phyloP scores from a whole-genome alignment of 2,329 filamentous ascomycete species.

The Coniosporium tulheliwenetii region DNA sequence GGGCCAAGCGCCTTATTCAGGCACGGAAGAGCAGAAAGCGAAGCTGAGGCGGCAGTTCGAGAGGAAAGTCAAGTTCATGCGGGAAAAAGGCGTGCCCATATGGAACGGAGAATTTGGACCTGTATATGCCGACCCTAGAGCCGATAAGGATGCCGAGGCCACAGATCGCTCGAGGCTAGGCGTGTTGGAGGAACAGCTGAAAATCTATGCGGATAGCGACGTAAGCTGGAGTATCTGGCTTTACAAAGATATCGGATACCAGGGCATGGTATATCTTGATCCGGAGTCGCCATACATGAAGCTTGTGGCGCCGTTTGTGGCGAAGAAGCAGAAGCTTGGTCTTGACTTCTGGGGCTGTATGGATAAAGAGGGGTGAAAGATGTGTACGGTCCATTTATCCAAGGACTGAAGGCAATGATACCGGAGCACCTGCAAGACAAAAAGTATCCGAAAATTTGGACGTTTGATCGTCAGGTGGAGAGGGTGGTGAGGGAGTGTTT shows the following conservation, averaged over 20 bases:
- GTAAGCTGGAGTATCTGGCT: constrained; percentile 40
- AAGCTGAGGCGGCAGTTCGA: too few species aligned
- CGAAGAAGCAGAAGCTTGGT: constrained; percentile 38
- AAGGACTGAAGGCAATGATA: constrained; percentile 15
- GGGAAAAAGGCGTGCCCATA: constrained; percentile 22
- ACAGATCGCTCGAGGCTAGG: constrained; percentile 27
- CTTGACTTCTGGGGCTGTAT: constrained; percentile 40
- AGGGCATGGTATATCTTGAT: constrained; percentile 14
- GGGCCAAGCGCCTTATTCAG: too few species aligned
- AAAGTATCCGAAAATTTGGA: constrained; percentile 15
- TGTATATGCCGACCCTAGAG: constrained; percentile 26
- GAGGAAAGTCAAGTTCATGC: constrained; percentile 33
- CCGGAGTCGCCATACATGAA: constrained; percentile 24
- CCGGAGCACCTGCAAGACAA: constrained; percentile 31
- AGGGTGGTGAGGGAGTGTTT: too few species aligned
- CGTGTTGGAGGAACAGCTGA: constrained; percentile 28
- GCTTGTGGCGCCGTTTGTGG: constrained; percentile 34
- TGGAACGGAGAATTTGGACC: constrained; percentile 37
- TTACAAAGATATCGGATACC: constrained; percentile 19
- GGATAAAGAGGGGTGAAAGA: constrained; percentile 7
- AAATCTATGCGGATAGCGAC: constrained; percentile 35
- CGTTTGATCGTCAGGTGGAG: too few species aligned
- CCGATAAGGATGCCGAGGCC: constrained; percentile 20
- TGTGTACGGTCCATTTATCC: too few species aligned
- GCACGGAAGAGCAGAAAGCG: too few species aligned